Conservation (phyloP, 805 yeast genomes). For the Schizosaccharomyces japonicus region DNA sequence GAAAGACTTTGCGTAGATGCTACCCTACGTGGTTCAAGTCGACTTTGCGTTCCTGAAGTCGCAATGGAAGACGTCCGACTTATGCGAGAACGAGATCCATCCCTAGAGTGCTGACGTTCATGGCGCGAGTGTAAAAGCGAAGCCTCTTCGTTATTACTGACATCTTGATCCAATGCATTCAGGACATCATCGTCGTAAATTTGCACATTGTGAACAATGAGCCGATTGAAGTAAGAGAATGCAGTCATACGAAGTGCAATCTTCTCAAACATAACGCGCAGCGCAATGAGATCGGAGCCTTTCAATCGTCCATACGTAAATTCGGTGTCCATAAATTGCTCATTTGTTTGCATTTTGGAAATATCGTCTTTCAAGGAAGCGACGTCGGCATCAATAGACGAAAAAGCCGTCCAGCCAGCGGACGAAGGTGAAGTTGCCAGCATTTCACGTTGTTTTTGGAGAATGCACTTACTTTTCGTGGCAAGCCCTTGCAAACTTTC, state of each 20-base stretch:
- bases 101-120: no score
- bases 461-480: background rate
- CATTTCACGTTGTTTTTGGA: background rate
- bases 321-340: constrained; percentile 1
- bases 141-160: no score
- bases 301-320: constrained; percentile 3
- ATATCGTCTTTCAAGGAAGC: background rate
- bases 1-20: no score
- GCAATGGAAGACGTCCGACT: no score
- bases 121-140: no score
- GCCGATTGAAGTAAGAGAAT: background rate
- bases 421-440: background rate
- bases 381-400: background rate
- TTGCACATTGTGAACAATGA: constrained; percentile 2
- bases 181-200: constrained; percentile 1
- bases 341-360: background rate
- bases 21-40: no score
- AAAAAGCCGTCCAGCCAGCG: background rate
- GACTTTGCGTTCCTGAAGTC: no score
- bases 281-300: background rate
- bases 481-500: background rate
- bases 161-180: no score
- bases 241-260: background rate
- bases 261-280: background rate
- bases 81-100: no score